Evolutionary conservation across 768 basidiomycete species (phyloP).

Genomic region (Coprinellus micaceus): DNA sequence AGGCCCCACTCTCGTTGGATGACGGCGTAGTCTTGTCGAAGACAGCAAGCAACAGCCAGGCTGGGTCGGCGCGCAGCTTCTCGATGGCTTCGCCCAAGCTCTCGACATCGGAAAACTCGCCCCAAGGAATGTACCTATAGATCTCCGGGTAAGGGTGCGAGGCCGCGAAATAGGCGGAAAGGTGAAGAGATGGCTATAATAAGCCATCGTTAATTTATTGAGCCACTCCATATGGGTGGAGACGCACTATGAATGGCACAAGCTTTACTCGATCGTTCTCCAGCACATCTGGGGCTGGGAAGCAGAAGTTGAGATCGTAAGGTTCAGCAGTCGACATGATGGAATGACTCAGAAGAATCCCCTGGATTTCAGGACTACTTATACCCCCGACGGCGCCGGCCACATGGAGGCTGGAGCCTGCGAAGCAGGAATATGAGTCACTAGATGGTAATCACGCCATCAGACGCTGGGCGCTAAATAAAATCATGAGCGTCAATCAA

Average conservation of each 20-base stretch:
- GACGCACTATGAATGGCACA: slow-evolving; percentile 44
- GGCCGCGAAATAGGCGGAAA: slow-evolving; percentile 33
- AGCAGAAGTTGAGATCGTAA: slow-evolving; percentile 46
- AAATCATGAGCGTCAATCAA: no score
- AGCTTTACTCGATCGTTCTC: slow-evolving; percentile 46
- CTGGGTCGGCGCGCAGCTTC: slow-evolving; percentile 21
- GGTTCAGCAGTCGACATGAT: no score
- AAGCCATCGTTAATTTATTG: no score
- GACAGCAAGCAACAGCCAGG: slow-evolving; percentile 45
- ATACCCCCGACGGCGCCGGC: no score
- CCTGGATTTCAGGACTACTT: no score
- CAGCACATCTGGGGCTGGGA: slow-evolving; percentile 38
- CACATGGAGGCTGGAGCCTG: no score
- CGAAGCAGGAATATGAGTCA: no score
- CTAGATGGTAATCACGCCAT: no score
- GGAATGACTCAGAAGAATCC: no score
- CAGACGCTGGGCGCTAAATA: no score
- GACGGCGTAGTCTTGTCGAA: slow-evolving; percentile 43
- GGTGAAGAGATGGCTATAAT: slow-evolving; percentile 43
- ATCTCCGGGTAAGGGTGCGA: slow-evolving; percentile 34
- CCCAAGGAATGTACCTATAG: slow-evolving; percentile 47
- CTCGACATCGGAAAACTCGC: slow-evolving; percentile 11
- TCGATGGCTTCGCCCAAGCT: slow-evolving; percentile 28
- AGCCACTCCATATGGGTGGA: no score
- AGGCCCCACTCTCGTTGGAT: background rate